These are phyloP conservation scores for Pochonia chlamydosporia DNA, from an alignment of 2,329 filamentous ascomycete species.

Conservation along the genomic window DNA sequence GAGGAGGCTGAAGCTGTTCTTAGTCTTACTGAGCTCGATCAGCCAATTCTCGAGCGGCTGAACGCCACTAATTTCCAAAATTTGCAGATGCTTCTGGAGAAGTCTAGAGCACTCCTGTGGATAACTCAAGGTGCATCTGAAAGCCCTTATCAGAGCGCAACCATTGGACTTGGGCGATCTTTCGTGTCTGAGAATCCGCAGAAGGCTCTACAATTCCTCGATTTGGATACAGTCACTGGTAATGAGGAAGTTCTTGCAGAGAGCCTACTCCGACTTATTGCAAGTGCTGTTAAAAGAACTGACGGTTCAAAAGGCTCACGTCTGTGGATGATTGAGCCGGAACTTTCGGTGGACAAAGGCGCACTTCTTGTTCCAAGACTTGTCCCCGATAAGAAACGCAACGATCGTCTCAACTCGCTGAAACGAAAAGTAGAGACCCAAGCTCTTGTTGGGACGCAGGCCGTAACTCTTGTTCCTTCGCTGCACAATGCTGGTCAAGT, in stretches of 20 bases:
- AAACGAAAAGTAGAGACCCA: background rate
- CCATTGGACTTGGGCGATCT: background rate
- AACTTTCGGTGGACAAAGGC: background rate
- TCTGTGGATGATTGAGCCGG: background rate
- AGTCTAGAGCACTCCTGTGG: background rate
- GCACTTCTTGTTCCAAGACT: background rate
- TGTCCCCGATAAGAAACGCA: background rate
- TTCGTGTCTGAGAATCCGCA: background rate
- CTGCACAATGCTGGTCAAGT: background rate
- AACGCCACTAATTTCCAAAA: background rate
- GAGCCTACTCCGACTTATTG: background rate
- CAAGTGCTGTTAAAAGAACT: no score
- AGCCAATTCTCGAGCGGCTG: background rate
- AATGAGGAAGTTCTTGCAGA: background rate
- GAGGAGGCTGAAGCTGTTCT: background rate
- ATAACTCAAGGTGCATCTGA: background rate
- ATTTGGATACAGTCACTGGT: background rate
- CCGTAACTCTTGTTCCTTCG: no score
- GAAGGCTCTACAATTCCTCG: slow-evolving; percentile 2
- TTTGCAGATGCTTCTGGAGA: background rate
- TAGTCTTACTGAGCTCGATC: background rate
- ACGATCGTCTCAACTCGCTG: background rate
- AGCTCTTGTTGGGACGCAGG: no score
- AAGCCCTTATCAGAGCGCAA: background rate
- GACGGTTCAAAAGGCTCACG: background rate